Evolutionary conservation across 2,329 filamentous ascomycete species (phyloP).

Genomic region (Penicillium palitans): DNA sequence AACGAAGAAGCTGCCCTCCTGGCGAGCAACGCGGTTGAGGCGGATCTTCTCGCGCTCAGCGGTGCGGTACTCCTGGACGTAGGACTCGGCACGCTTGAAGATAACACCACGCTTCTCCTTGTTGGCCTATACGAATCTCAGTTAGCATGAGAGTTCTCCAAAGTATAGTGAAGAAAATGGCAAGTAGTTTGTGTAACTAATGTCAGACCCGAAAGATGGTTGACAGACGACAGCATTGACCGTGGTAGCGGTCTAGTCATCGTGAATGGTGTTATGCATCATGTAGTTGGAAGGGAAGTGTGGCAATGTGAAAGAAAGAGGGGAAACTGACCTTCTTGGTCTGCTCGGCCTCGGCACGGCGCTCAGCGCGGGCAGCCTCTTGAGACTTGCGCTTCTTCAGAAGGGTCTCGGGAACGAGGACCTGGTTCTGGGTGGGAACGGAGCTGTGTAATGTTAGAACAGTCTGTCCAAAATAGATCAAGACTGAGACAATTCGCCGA

Average conservation of each 20-base stretch:
- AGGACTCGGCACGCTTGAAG: conserved; percentile 99
- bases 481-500: conserved; percentile 68
- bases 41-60: conserved; percentile 98
- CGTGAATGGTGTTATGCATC: conserved; percentile 79
- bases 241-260: conserved; percentile 75
- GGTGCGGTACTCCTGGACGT: conserved; percentile 99
- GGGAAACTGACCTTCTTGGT: conserved; percentile 75
- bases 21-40: conserved; percentile 83
- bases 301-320: conserved; percentile 2
- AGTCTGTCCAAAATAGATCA: conserved; percentile 68
- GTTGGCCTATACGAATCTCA: conserved; percentile 66
- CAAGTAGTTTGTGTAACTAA: conserved; percentile 26
- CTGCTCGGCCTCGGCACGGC: conserved; percentile 75
- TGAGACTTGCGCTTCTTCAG: conserved; percentile 99
- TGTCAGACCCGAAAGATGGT: conserved; percentile 73
- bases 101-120: conserved; percentile 98
- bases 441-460: conserved; percentile 73
- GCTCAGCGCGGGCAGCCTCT: conserved; percentile 97
- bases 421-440: conserved; percentile 90
- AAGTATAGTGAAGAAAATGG: conserved; percentile 13
- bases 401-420: conserved; percentile 98
- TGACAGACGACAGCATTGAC: conserved; percentile 90
- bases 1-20: conserved; percentile 90
- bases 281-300: conserved; percentile 47
- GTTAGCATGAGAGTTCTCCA: conserved; percentile 29